Base-by-base conservation (phyloP, 129 eudicot species). In the Dittrichia graveolens region DNA sequence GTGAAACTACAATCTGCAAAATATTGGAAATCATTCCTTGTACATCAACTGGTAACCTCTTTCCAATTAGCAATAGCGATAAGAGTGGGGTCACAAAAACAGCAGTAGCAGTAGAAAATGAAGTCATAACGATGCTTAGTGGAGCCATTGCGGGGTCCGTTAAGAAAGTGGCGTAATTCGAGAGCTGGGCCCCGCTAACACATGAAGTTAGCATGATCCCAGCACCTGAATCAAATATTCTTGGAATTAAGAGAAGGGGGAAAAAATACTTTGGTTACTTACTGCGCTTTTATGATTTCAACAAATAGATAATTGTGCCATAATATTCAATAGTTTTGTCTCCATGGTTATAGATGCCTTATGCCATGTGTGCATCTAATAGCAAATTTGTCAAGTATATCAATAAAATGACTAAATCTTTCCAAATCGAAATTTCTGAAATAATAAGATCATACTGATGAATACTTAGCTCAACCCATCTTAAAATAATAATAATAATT, bases 141-240 rank as follows among this genome's bases (percentile, higher is more conserved):
- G 96, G 98, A 41, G 98, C 96, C 98, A 94, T 89, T 48, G 65
- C 9, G 14, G 98, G 96, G 79, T 94, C 98, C 0, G 96, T 90
- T 38, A 94, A 65, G 70, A 94, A 94, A 38, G 98, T 94, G 62
- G 98, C 97, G 46, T 94, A 94, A 69, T 94, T 94, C 46, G 98
- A 94, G 6, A 94, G 96, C 76, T 94, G 98, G 67, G 98, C 98
- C 43, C 98, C 98, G 64, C 98, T 94, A 75, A 94, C 98, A 49
- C 96, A 94, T 18, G 98, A 90, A 61, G 96, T 80, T 61, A 94
- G 69, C 95, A 94, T 85, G 76, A 94, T 94, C 76, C 98, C 98
- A 38, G 86, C 98, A 90, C 95, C 98, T 94, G 83, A 40, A 74
- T 44, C n/a, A 65, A 4, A 72, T 3, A 69, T 39, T 65, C 16